Percentiles rank a stretch among this genome's conserved stretches.
phyloP scores from a whole-genome alignment of 108 stramenopile genomes.

The Craspedostauros australis region DNA sequence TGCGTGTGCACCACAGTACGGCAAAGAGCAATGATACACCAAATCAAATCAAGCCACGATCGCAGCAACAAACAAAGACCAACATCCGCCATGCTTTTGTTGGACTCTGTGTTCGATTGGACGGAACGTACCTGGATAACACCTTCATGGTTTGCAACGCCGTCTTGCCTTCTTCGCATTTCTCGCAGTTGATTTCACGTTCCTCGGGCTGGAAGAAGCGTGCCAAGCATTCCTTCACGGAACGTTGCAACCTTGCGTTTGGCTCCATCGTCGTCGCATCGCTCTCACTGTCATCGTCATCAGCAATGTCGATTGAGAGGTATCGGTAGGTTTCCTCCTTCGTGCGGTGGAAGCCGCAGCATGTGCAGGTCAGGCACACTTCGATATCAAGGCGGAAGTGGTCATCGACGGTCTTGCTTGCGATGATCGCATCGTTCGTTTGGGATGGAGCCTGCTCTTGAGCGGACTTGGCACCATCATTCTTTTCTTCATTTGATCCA shows the following conservation, averaged over 20 bases:
- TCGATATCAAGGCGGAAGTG: constrained; percentile 64
- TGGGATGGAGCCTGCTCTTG: not conserved
- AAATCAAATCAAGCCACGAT: no score
- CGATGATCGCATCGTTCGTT: not conserved
- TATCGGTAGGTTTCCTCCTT: constrained; percentile 75
- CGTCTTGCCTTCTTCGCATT: constrained; percentile 48
- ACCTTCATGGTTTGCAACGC: constrained; percentile 67
- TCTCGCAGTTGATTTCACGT: constrained; percentile 80
- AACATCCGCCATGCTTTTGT: no score
- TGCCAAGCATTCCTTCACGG: constrained; percentile 46
- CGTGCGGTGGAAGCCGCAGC: constrained; percentile 59
- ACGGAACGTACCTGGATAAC: no score
- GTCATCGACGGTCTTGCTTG: constrained; percentile 45
- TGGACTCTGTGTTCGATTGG: no score
- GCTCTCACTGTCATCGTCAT: no score
- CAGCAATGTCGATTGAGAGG: constrained; percentile 57
- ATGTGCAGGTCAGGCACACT: constrained; percentile 64
- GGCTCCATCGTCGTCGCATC: constrained; percentile 1
- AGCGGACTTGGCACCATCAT: not conserved
- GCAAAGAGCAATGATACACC: no score
- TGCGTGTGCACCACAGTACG: no score
- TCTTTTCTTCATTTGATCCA: constrained; percentile 4
- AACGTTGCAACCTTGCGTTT: not conserved
- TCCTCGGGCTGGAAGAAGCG: constrained; percentile 70
- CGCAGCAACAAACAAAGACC: no score